Conservation (phyloP, 805 yeast genomes). For the Nakazawaea wickerhamii region DNA sequence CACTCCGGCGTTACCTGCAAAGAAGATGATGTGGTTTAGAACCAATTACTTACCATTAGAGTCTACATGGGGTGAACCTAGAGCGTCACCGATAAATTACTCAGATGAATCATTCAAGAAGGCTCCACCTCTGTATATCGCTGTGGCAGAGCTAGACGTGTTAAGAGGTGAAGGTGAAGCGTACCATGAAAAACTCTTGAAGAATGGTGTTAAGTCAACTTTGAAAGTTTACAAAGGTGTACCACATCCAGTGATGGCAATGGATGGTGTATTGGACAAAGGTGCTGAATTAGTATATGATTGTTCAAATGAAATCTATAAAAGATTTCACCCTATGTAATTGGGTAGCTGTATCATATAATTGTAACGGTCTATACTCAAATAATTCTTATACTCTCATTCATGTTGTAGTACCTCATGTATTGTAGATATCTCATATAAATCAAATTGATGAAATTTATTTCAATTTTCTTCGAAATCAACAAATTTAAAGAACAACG, state of each 20-base stretch:
- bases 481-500: neutral
- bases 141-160: slow-evolving; percentile 40
- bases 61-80: slow-evolving; percentile 25
- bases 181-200: slow-evolving; percentile 32
- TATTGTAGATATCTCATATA: no score
- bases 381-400: no score
- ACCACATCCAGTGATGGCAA: slow-evolving; percentile 46
- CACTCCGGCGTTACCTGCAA: slow-evolving; percentile 40
- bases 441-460: neutral
- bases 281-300: slow-evolving; percentile 12
- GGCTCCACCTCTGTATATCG: slow-evolving; percentile 36
- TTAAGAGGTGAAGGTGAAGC: slow-evolving; percentile 39
- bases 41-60: slow-evolving; percentile 36
- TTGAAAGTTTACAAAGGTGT: slow-evolving; percentile 34
- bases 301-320: slow-evolving; percentile 5
- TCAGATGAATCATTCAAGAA: slow-evolving; percentile 32
- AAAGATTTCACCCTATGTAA: neutral
- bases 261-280: slow-evolving; percentile 26
- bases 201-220: slow-evolving; percentile 31
- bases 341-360: no score
- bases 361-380: no score
- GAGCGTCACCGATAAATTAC: slow-evolving; percentile 37
- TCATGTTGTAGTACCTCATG: no score
- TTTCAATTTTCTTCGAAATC: neutral
- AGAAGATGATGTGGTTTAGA: slow-evolving; percentile 41